phyloP scores from a whole-genome alignment of 768 basidiomycete species.

The Trametes maxima region DNA sequence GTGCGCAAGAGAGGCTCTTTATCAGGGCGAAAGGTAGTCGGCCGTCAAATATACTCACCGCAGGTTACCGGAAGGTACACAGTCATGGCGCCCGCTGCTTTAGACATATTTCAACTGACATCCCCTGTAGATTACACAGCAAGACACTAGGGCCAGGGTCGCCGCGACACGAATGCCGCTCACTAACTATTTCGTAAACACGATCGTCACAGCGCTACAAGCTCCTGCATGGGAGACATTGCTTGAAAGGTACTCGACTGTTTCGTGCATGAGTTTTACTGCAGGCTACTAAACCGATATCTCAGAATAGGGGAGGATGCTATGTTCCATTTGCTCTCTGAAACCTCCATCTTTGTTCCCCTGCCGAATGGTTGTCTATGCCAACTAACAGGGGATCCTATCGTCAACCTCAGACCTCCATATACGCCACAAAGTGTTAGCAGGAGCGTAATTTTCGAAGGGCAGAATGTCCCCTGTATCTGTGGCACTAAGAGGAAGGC shows the following conservation, averaged over 20 bases:
- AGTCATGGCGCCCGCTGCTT: not conserved
- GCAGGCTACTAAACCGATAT: not conserved
- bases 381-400: constrained; percentile 76
- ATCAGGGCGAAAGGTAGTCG: constrained; percentile 36
- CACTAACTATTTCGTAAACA: constrained; percentile 69
- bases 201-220: constrained; percentile 68
- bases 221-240: constrained; percentile 67
- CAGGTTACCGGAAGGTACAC: constrained; percentile 64
- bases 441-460: too few species aligned
- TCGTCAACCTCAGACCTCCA: constrained; percentile 46
- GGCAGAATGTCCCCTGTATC: too few species aligned
- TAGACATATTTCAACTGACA: not conserved
- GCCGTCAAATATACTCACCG: constrained; percentile 60
- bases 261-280: constrained; percentile 11
- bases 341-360: constrained; percentile 73
- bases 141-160: constrained; percentile 42
- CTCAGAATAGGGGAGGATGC: constrained; percentile 74
- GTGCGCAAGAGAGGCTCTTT: constrained; percentile 59
- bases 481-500: constrained; percentile 15
- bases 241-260: constrained; percentile 51
- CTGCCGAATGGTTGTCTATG: constrained; percentile 84
- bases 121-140: constrained; percentile 5
- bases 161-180: constrained; percentile 44
- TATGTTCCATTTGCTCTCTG: constrained; percentile 77
- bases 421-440: too few species aligned